Evolutionary conservation across 108 stramenopile species (phyloP).

Genomic region (Poteriospumella lacustris): DNA sequence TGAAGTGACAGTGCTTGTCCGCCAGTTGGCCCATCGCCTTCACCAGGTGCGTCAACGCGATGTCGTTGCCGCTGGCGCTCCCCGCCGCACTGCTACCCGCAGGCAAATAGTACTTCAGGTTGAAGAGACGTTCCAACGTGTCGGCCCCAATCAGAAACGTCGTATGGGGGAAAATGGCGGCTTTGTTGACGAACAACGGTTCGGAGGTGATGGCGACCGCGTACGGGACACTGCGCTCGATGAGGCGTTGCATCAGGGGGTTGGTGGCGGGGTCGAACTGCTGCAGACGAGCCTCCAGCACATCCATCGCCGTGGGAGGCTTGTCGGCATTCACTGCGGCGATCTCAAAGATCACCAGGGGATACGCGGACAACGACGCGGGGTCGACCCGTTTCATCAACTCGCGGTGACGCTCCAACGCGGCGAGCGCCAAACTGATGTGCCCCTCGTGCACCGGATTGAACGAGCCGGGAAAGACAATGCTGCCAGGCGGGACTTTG

Average conservation of each 20-base stretch:
- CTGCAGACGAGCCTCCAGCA: background rate
- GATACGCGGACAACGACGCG: too few species aligned
- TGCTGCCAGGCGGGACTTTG: background rate
- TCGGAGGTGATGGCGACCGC: background rate
- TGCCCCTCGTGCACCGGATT: slow-evolving; percentile 29
- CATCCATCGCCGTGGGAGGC: background rate
- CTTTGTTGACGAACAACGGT: background rate
- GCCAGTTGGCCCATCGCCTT: background rate
- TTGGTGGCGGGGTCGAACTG: background rate
- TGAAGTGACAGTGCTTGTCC: background rate
- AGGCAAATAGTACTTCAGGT: slow-evolving; percentile 19
- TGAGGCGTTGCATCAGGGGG: background rate
- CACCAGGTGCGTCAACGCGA: background rate
- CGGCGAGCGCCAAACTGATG: background rate
- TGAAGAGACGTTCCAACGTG: background rate
- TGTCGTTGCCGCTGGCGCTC: too few species aligned
- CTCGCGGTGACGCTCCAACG: background rate
- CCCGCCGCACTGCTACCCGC: background rate
- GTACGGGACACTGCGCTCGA: background rate
- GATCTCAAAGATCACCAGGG: slow-evolving; percentile 23
- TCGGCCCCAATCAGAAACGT: slow-evolving; percentile 5
- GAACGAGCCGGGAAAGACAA: slow-evolving; percentile 21
- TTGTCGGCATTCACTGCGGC: slow-evolving; percentile 28
- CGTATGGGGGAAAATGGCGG: background rate
- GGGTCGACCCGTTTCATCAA: too few species aligned